Evolutionary conservation across 352 stramenopile species (phyloP), one percentile per base, ranked within the genome.

Genomic region (Pythium brachiatum): DNA sequence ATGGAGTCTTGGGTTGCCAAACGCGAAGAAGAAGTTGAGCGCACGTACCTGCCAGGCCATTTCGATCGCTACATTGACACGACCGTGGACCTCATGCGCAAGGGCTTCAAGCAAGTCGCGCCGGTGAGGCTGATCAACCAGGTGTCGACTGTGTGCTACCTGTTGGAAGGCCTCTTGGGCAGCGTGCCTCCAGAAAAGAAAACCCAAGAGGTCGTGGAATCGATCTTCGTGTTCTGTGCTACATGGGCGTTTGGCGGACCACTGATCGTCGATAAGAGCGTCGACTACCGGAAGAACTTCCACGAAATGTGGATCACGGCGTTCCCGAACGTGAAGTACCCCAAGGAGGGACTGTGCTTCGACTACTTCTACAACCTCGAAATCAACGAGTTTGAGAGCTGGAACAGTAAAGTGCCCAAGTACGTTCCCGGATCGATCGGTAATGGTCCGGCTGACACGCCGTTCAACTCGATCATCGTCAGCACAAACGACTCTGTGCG

Each of bases 351-450:
- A 7, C 59, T 92, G 7, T 98, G 94, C 66, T 99, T 99, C 62
- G 97, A 99, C 75, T 99, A 98, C 70, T 98, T 98, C 62, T 99
- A 97, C 70, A 97, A 98, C 69, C 60, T 95, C 21, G 87, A 97
- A 48, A 92, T 76, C 3, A 91, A 90, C 61, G 87, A 96, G 38
- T 98, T 98, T 60, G 82, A 97, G 34, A 91, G 86, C 61, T 99
- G 96, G 97, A 87, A 83, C 64, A 89, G 75, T 2, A 97, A 97
- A 61, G 93, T 98, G 25, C 90, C 94, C 16, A 92, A 94, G 62
- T 98, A 97, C 62, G 64, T 77, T 8, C 86, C 94, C 1, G 79
- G 92, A 1, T 81, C 89, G 25, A 99, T 99, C 69, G 96, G 96
- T 16, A 96, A 94, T 50, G 88, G 83, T 0, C 79, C 91, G 7